These are phyloP conservation scores for Lichtheimia hyalospora DNA, from an alignment of 371 early-diverging fungal genomes.

Conservation along the genomic window DNA sequence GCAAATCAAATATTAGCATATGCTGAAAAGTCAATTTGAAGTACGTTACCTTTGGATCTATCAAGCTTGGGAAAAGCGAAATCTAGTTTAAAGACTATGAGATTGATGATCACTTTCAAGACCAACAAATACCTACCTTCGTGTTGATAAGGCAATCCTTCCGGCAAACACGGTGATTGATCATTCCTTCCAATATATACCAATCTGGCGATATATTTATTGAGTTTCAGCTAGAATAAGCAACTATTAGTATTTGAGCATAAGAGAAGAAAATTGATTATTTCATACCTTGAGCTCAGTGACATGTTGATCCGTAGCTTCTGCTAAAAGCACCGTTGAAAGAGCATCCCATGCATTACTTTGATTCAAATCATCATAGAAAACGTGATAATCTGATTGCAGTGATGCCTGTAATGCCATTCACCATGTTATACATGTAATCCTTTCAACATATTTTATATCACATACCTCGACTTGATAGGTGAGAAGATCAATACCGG, in stretches of 20 bases:
- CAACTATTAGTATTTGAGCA: neutral
- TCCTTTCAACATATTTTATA: neutral
- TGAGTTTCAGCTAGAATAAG: constrained; percentile 39
- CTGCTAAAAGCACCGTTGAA: constrained; percentile 35
- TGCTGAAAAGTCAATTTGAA: neutral
- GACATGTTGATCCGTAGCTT: constrained; percentile 34
- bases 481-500: constrained; percentile 22
- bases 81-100: constrained; percentile 7
- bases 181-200: constrained; percentile 51
- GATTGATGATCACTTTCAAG: no score
- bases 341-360: constrained; percentile 39
- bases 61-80: constrained; percentile 39
- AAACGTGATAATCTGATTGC: constrained; percentile 29
- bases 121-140: constrained; percentile 15
- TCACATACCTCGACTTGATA: constrained; percentile 23
- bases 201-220: constrained; percentile 42
- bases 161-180: constrained; percentile 43
- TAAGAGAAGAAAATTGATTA: no score
- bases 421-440: neutral
- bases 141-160: constrained; percentile 62
- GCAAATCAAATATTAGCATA: neutral
- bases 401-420: constrained; percentile 12
- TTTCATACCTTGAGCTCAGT: constrained; percentile 34
- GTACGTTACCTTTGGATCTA: constrained; percentile 29
- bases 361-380: constrained; percentile 46